Base-by-base conservation (phyloP, 2,329 filamentous ascomycete species). In the Mycogone perniciosa region DNA sequence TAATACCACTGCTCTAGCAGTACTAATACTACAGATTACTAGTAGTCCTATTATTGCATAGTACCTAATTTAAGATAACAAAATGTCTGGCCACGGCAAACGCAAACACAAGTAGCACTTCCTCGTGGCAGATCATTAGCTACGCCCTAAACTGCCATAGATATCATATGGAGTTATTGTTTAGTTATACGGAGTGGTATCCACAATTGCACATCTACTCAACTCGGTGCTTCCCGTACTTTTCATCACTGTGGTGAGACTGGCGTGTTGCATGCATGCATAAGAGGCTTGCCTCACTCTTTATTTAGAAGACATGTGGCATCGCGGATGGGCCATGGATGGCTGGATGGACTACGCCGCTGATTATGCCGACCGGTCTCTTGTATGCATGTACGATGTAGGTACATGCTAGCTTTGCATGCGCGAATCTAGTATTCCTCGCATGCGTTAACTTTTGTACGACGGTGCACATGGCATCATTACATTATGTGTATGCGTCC, bases 231-330 rank as follows among this genome's bases (percentile, higher is more conserved):
- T 7, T 35, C 11, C 33, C 33, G 48, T 44, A 45, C 48, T 50
- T 50, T 50, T 50, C 41, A 44, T 45, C 48, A 50, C 41, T 41
- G 34, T 35, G 35, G 33, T 6, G 26, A 35, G 34, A 33, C 34
- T 11, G 29, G 37, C 48, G 37, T 20, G 10, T 39, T 20, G 37
- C 13, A 35, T 20, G 37, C 10, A 39, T 39, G 37, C 33, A 35
- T 20, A 20, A 11, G 33, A 35, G 33, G 33, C 11, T 35, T 35
- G 33, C 33, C 11, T 35, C 7, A 35, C 33, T 35, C 11, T 35
- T 8, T 35, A 8, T 8, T 8, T 8, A 35, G 33, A 35, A 11
- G 7, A 35, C 11, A 35, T 35, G 33, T 35, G 33, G 11, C 7
- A 35, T 35, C 11, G 33, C 11, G 33, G 33, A 35, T 35, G 33